Conservation (phyloP, 1,284 basidiomycete genomes). For the Leccinum solheimii region DNA sequence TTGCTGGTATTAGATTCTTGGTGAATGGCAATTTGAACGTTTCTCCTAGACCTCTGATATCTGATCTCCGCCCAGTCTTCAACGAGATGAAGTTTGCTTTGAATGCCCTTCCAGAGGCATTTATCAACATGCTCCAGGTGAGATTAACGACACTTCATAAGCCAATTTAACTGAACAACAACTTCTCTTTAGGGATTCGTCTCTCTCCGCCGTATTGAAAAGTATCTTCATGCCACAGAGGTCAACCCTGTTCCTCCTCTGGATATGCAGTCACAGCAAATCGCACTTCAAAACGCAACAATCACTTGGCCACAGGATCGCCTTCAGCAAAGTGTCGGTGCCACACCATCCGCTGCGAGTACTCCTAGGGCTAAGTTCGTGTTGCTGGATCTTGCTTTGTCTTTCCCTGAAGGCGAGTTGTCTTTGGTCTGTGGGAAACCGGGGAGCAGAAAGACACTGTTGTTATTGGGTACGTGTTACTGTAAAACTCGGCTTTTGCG, state of each 20-base stretch:
- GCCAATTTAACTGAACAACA: constrained; percentile 1
- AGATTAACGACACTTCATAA: constrained; percentile 3
- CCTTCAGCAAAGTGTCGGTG: constrained; percentile 42
- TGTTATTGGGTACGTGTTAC: constrained; percentile 58
- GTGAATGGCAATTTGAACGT: constrained; percentile 32
- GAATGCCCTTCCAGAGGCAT: constrained; percentile 85
- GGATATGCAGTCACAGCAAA: constrained; percentile 53
- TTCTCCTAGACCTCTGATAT: background rate
- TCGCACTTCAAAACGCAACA: constrained; percentile 81
- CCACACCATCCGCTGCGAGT: constrained; percentile 56
- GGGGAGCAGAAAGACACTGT: constrained; percentile 81
- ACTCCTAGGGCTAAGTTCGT: constrained; percentile 81
- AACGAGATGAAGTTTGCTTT: constrained; percentile 83
- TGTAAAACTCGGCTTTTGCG: background rate
- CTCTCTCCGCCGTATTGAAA: constrained; percentile 88
- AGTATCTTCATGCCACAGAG: constrained; percentile 77
- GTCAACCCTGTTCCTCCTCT: constrained; percentile 61
- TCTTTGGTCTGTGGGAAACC: constrained; percentile 82
- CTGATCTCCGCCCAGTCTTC: constrained; percentile 58
- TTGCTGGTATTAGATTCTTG: constrained; percentile 45
- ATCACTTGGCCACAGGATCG: constrained; percentile 88
- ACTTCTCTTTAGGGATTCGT: constrained; percentile 62
- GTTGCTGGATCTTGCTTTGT: constrained; percentile 75
- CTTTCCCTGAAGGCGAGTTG: constrained; percentile 78
- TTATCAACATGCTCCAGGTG: constrained; percentile 84